Percentiles rank a stretch among this genome's conserved stretches.
phyloP scores from a whole-genome alignment of 2,329 filamentous ascomycete species.

The Aspergillus intermedius region DNA sequence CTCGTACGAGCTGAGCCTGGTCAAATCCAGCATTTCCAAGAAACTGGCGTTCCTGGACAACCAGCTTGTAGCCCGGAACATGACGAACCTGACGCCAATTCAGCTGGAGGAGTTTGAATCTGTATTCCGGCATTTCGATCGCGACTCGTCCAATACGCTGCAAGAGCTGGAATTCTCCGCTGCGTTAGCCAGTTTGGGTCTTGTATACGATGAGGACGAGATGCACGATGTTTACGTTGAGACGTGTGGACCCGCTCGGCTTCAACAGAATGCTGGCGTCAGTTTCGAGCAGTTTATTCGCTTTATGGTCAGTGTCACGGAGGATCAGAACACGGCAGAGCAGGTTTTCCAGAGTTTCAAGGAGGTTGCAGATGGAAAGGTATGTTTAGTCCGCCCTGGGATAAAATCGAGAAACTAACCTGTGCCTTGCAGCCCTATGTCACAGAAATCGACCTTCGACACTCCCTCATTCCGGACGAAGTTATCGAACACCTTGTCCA shows the following conservation, averaged over 20 bases:
- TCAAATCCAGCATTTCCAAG: conserved; percentile 88
- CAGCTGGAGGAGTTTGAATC: conserved; percentile 98
- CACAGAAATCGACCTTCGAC: conserved; percentile 91
- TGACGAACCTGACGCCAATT: conserved; percentile 98
- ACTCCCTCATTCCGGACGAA: conserved; percentile 92
- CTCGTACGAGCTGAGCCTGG: conserved; percentile 83
- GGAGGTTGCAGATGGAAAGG: conserved; percentile 94
- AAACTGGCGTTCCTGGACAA: conserved; percentile 96
- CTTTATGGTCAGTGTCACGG: conserved; percentile 98
- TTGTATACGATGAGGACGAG: conserved; percentile 95
- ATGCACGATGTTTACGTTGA: conserved; percentile 94
- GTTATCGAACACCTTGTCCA: conserved; percentile 87
- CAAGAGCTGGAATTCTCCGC: conserved; percentile 94
- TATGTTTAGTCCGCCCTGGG: conserved; percentile 24
- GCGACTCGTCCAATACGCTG: conserved; percentile 81
- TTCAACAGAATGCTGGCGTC: conserved; percentile 63
- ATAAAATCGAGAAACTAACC: conserved; percentile 3
- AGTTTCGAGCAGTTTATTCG: conserved; percentile 98
- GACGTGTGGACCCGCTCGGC: conserved; percentile 56
- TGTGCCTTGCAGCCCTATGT: conserved; percentile 65
- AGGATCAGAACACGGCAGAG: conserved; percentile 97
- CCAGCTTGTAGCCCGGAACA: conserved; percentile 94
- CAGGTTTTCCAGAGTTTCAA: conserved; percentile 97
- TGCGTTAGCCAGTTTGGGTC: conserved; percentile 83
- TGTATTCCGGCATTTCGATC: conserved; percentile 96